Conservation (phyloP, 345 rosid species). For the Chamaenerion angustifolium region DNA sequence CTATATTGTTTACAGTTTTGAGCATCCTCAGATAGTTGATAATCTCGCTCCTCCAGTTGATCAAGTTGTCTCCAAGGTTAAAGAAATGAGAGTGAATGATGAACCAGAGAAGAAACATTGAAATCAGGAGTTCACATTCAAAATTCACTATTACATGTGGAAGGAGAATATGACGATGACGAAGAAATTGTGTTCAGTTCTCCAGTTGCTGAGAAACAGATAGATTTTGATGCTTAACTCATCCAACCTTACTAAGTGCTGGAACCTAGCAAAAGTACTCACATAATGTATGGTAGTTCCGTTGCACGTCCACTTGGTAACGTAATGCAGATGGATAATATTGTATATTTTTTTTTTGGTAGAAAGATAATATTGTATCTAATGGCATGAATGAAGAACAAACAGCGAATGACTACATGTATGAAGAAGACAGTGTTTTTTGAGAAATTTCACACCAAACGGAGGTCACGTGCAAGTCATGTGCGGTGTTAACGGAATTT, state of each 20-base stretch:
- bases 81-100: slow-evolving; percentile 22
- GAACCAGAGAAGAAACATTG: slow-evolving; percentile 17
- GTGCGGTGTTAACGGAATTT: too few relatives aligned
- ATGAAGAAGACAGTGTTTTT: too few relatives aligned
- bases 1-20: too few relatives aligned
- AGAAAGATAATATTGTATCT: too few relatives aligned
- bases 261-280: slow-evolving; percentile 26
- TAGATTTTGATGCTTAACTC: slow-evolving; percentile 27
- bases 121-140: slow-evolving; percentile 18
- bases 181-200: slow-evolving; percentile 96
- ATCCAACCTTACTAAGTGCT: slow-evolving; percentile 31
- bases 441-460: too few relatives aligned
- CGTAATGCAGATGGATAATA: slow-evolving; percentile 18
- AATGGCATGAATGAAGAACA: too few relatives aligned
- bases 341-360: too few relatives aligned
- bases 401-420: too few relatives aligned
- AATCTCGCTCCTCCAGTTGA: slow-evolving; percentile 17
- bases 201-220: slow-evolving; percentile 41
- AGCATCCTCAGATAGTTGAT: slow-evolving; percentile 26
- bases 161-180: slow-evolving; percentile 83
- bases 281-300: slow-evolving; percentile 22
- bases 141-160: too few relatives aligned
- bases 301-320: slow-evolving; percentile 30
- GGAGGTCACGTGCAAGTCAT: too few relatives aligned
- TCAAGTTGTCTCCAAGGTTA: slow-evolving; percentile 15